Conservation (phyloP, 805 yeast genomes). For the Starmerella powellii region DNA sequence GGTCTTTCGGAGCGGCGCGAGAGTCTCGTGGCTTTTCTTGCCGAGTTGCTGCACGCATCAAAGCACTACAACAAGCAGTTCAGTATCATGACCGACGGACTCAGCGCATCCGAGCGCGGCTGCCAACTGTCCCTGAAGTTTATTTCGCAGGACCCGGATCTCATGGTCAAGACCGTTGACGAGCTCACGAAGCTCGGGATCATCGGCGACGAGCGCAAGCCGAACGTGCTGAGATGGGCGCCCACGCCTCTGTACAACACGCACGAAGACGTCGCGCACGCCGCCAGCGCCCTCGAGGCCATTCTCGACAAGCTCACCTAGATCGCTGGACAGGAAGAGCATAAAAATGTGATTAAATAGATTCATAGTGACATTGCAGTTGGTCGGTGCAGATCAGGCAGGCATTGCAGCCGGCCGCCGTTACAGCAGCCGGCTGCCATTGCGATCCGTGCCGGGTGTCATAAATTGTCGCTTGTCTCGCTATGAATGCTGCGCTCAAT, state of each 20-base stretch:
- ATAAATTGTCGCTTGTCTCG: neutral
- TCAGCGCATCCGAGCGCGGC: conserved; percentile 46
- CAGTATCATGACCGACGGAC: conserved; percentile 62
- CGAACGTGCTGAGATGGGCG: conserved; percentile 80
- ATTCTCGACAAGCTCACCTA: conserved; percentile 5
- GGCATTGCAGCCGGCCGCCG: no score
- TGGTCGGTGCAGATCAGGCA: no score
- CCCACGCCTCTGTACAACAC: conserved; percentile 78
- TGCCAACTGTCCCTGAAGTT: conserved; percentile 72
- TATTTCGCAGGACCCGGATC: conserved; percentile 21
- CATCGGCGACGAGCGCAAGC: conserved; percentile 79
- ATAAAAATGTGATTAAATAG: neutral
- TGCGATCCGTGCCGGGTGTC: no score
- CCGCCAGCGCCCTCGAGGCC: conserved; percentile 37
- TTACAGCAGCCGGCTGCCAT: no score
- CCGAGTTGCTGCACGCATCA: conserved; percentile 36
- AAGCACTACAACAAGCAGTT: conserved; percentile 39
- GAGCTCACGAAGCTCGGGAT: conserved; percentile 46
- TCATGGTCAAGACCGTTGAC: conserved; percentile 50
- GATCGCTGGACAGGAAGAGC: neutral
- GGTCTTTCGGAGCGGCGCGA: conserved; percentile 45
- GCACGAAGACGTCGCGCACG: conserved; percentile 46
- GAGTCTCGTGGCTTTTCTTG: conserved; percentile 46
- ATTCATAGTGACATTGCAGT: no score
- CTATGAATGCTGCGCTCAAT: conserved; percentile 13